Base-by-base conservation (phyloP, 164 flowering plant genomes). In the Nymphaea colorata region DNA sequence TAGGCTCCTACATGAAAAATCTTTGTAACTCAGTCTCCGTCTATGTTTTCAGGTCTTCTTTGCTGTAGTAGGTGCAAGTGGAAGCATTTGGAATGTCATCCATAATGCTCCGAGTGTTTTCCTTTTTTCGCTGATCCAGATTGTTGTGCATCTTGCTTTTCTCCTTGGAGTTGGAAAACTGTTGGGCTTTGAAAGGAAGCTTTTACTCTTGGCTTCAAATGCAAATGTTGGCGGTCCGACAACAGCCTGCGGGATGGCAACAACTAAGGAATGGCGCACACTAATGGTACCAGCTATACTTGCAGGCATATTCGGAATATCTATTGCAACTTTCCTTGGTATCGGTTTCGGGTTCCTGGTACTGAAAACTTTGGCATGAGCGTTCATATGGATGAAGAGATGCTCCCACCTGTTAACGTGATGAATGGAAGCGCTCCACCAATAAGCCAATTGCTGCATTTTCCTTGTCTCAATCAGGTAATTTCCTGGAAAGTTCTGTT, bases 191-290 rank as follows among this genome's bases (percentile, higher is more conserved):
- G 95, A 93, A 43, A 68, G 77, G 64, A 93, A 80, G 77, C 76
- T 81, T 43, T 64, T 94, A 71, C 86, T 91, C 68, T 8, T 94
- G 61, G 98, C 96, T 66, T 91, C 98, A 68, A 94, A 91, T 78
- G 97, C 97, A 57, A 93, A 93, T 65, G 80, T 93, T 36, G 98
- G 96, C 66, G 97, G 98, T 66, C 97, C 97, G 42, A 87, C 98
- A 44, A 91, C 96, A 53, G 98, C 97, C 1, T 87, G 91, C 73
- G 98, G 94, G 41, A 93, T 93, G 97, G 97, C 97, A 66, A 89
- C 84, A 4, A 86, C 96, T 45, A 85, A 93, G 76, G 96, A 96
- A 63, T 93, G 98, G 97, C 57, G 71, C 18, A 89, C 98, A 53
- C 64, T 91, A 69, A 76, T 89, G 62, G 87, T 93, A 66, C 98